Conservation (phyloP, 1,139 yeast species). For the Debaryomyces sp. region DNA sequence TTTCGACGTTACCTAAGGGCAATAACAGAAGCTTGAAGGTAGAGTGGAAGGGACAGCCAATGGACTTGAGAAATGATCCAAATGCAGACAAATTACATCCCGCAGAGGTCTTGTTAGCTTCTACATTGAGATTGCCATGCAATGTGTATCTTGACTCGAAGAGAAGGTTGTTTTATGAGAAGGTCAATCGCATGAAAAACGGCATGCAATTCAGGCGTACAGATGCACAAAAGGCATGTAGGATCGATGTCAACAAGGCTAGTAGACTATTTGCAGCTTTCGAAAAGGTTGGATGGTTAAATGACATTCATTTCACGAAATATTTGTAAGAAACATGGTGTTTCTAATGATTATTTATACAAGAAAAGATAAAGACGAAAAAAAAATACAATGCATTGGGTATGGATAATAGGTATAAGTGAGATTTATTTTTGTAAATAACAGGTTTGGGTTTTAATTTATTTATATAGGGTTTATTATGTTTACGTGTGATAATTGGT, state of each 20-base stretch:
- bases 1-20: slow-evolving; percentile 65
- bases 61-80: slow-evolving; percentile 85
- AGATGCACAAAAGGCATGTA: slow-evolving; percentile 96
- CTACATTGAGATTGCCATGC: slow-evolving; percentile 85
- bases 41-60: slow-evolving; percentile 98
- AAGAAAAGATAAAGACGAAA: slow-evolving; percentile 1
- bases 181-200: slow-evolving; percentile 72
- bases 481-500: slow-evolving; percentile 1
- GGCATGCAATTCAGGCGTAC: slow-evolving; percentile 92
- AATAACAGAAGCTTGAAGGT: slow-evolving; percentile 74
- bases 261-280: slow-evolving; percentile 89
- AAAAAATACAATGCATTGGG: slow-evolving; percentile 1
- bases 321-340: slow-evolving; percentile 28
- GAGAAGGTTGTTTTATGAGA: slow-evolving; percentile 85
- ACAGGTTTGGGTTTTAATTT: slow-evolving; percentile 6
- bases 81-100: slow-evolving; percentile 76
- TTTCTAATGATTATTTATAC: not conserved
- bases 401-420: slow-evolving; percentile 3
- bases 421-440: slow-evolving; percentile 4
- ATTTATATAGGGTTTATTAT: slow-evolving; percentile 1
- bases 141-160: slow-evolving; percentile 89
- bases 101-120: slow-evolving; percentile 86
- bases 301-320: slow-evolving; percentile 70
- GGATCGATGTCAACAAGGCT: slow-evolving; percentile 96
- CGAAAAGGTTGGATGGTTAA: slow-evolving; percentile 95